phyloP scores from a whole-genome alignment of 495 filamentous ascomycete genomes.

The Rostrohypoxylon terebratum region DNA sequence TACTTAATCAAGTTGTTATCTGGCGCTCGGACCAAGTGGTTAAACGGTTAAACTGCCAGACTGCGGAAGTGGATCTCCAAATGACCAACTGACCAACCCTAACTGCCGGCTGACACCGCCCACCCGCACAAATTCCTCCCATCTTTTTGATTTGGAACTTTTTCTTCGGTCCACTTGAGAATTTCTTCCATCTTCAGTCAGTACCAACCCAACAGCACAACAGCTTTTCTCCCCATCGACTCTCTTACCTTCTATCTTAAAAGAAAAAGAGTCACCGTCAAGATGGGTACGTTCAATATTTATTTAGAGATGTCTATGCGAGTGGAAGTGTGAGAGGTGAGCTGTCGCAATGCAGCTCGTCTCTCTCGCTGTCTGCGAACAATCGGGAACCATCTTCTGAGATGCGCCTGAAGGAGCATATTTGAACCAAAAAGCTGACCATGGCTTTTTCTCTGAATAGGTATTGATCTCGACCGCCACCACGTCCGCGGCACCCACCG shows the following conservation, averaged over 20 bases:
- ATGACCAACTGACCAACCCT: slow-evolving; percentile 35
- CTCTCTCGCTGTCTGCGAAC: slow-evolving; percentile 53
- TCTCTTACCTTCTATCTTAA: slow-evolving; percentile 52
- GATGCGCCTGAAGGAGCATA: slow-evolving; percentile 43
- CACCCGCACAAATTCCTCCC: slow-evolving; percentile 50
- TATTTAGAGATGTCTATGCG: slow-evolving; percentile 56
- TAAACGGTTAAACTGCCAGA: neutral
- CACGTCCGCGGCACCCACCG: slow-evolving; percentile 89
- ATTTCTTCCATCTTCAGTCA: slow-evolving; percentile 37
- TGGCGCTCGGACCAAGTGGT: neutral
- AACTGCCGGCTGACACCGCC: slow-evolving; percentile 57
- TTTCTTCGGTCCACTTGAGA: slow-evolving; percentile 35
- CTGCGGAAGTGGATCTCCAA: neutral
- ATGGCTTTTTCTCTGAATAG: slow-evolving; percentile 59
- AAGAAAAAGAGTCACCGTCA: slow-evolving; percentile 55
- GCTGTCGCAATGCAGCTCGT: slow-evolving; percentile 12
- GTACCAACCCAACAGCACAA: slow-evolving; percentile 54
- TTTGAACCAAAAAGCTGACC: slow-evolving; percentile 65
- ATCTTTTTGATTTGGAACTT: slow-evolving; percentile 40
- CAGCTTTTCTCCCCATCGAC: slow-evolving; percentile 54
- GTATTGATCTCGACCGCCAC: slow-evolving; percentile 81
- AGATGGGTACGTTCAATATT: slow-evolving; percentile 63
- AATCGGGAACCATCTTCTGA: slow-evolving; percentile 50
- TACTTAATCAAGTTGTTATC: neutral
- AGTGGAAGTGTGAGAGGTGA: slow-evolving; percentile 52